Evolutionary conservation across 108 stramenopile species (phyloP).

Genomic region (Cyclostephanos tholiformis): DNA sequence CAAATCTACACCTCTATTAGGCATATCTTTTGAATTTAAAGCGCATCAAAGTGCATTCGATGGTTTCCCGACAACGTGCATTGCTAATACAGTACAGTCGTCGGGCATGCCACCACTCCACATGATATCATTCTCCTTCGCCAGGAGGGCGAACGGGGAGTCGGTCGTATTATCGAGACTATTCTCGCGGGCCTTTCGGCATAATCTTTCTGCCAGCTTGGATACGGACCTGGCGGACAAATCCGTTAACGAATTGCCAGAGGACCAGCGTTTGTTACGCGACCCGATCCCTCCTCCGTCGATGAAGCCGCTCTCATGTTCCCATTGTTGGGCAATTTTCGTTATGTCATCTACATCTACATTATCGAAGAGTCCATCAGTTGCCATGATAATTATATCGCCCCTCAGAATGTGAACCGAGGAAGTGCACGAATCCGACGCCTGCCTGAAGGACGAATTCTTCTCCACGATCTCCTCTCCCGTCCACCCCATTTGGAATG

Average conservation of each 20-base stretch:
- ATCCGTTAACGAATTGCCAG: conserved; percentile 63
- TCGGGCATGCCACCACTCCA: conserved; percentile 98
- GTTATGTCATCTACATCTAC: conserved; percentile 94
- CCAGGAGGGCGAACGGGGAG: conserved; percentile 94
- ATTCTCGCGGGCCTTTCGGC: conserved; percentile 76
- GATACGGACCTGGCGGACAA: conserved; percentile 50
- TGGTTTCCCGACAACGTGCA: conserved; percentile 81
- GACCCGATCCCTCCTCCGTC: conserved; percentile 67
- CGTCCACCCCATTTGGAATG: conserved; percentile 94
- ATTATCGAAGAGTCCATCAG: conserved; percentile 97
- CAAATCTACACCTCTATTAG: not conserved
- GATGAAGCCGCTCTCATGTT: conserved; percentile 79
- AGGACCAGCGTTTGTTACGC: conserved; percentile 73
- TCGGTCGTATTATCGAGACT: conserved; percentile 80
- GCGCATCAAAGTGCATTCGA: conserved; percentile 14
- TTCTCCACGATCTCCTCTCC: conserved; percentile 70
- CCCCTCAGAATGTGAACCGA: conserved; percentile 91
- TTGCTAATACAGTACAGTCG: conserved; percentile 89
- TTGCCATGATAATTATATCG: conserved; percentile 94
- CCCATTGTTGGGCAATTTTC: conserved; percentile 87
- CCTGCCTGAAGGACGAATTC: conserved; percentile 79
- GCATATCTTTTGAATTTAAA: conserved; percentile 4
- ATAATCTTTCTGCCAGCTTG: conserved; percentile 57
- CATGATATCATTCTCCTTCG: conserved; percentile 98
- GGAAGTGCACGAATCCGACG: conserved; percentile 86